Evolutionary conservation across 1,139 yeast genomes (phyloP), one percentile per base, ranked within the genome.

Genomic region (Candida pseudoviswanathii): DNA sequence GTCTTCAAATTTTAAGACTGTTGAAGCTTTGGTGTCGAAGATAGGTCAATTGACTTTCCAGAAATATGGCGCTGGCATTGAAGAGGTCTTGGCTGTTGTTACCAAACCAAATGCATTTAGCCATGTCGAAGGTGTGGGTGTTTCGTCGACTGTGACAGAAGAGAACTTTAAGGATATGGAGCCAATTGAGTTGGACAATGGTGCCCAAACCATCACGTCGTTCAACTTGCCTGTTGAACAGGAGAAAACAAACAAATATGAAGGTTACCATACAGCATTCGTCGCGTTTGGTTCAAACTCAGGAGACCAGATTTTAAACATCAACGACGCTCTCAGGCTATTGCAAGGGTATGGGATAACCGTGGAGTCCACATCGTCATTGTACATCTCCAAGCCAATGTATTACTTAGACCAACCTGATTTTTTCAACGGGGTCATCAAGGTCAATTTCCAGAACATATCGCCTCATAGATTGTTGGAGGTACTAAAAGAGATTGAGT

Each of bases 381-480:
- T 94, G 52, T 94, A 89, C 66, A 84, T 87, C 53, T 89, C 97
- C 24, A 89, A 86, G 56, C 98, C 99, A 42, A 94, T 94, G 98
- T 95, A 91, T 64, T 83, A 78, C 55, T 70, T 78, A 43, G 89
- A 91, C 53, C 99, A 94, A 68, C 78, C 84, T 2, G 85, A 84
- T 60, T 95, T 94, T 64, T 73, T 85, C 58, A 95, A 94, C 64
- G 98, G 97, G 1, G 96, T 85, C 1, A 62, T 89, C 22, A 82
- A 85, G 58, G 75, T 89, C n/a, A 44, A 58, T 4, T 67, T 73
- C 41, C 78, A 87, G 0, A 65, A 64, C 5, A 67, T 84, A 43
- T 56, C 77, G 0, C 98, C 99, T 0, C 73, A 77, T 41, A 84
- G 82, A 1, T 70, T 95, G 24, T 71, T 94, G 42, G 64, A 66